Evolutionary conservation across 441 rosid genomes (phyloP), one percentile per base, ranked within the genome.

Genomic region (Populus hybrid): DNA sequence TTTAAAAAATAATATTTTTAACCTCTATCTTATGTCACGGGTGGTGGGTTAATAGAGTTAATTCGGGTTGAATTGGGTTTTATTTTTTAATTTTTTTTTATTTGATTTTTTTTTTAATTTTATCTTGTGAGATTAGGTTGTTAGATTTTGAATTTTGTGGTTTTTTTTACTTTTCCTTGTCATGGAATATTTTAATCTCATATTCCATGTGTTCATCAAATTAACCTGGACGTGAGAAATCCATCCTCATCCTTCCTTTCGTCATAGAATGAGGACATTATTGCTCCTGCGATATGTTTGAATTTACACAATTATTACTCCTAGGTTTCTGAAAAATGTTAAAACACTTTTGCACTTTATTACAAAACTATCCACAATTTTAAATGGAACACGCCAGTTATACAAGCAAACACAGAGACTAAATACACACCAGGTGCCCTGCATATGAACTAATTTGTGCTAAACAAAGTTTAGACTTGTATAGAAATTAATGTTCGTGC

Each of bases 231-330:
- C 36, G 7, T 0, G 24, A 95, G 93, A 80, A 94, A 94, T 46
- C 99, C 99, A 81, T 94, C 98, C 64, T 86, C 92, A 38, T 94
- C 97, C 86, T 79, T 79, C 65, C 79, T 82, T 65, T 82, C 85
- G 10, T 79, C 85, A 28, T 82, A 79, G 14, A 79, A 73, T 3
- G 82, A 26, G 35, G 82, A 82, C 85, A 76, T 72, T 6, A 82
- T 53, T 46, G 82, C 78, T 6, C 82, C 82, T 82, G 80, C 65
- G 30, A 71, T 3, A 34, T 1, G 23, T n/a, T 40, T 21, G 5
- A 1, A 73, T 35, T 6, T 69, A 35, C 30, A 69, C 7, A 16
- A 68, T 12, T 68, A 18, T 26, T 3, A 68, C 23, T 28, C 36
- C 28, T 9, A 28, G n/a, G 36, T 67, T 67, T 26, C 9, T 28